These are phyloP conservation scores for Coprinopsis sp. DNA, from an alignment of 768 basidiomycete species.

Conservation along the genomic window DNA sequence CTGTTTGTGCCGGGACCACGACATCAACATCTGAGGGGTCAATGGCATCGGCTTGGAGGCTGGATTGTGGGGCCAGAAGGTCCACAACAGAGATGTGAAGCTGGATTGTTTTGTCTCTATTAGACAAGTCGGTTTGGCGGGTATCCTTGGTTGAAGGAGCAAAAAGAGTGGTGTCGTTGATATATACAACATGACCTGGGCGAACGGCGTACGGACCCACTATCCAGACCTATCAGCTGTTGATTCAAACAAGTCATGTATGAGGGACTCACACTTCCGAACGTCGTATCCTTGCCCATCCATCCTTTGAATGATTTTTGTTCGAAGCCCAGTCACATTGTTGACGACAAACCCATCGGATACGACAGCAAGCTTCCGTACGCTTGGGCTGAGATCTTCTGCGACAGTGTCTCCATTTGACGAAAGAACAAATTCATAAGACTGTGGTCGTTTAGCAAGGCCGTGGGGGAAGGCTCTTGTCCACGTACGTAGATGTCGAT, in stretches of 20 bases:
- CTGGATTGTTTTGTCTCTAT: slow-evolving; percentile 41
- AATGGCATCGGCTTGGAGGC: slow-evolving; percentile 32
- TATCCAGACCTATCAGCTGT: slow-evolving; percentile 23
- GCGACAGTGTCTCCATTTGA: slow-evolving; percentile 45
- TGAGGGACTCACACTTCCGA: slow-evolving; percentile 57
- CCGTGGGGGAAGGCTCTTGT: neutral
- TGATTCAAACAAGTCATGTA: neutral
- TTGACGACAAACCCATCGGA: slow-evolving; percentile 70
- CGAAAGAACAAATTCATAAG: slow-evolving; percentile 79
- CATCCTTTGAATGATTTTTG: slow-evolving; percentile 71
- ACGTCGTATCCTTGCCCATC: slow-evolving; percentile 88
- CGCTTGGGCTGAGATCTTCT: slow-evolving; percentile 69
- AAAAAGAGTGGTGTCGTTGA: slow-evolving; percentile 61
- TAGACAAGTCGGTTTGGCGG: slow-evolving; percentile 20
- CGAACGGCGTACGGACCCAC: slow-evolving; percentile 81
- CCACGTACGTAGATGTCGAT: slow-evolving; percentile 63
- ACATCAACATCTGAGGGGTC: slow-evolving; percentile 39
- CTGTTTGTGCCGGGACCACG: slow-evolving; percentile 56
- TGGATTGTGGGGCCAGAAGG: slow-evolving; percentile 33
- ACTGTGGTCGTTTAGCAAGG: slow-evolving; percentile 36
- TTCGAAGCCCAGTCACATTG: slow-evolving; percentile 74
- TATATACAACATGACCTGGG: slow-evolving; percentile 75
- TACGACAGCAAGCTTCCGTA: slow-evolving; percentile 57
- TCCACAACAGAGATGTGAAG: slow-evolving; percentile 53
- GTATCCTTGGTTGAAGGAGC: slow-evolving; percentile 23